Base-by-base conservation (phyloP, 2,329 filamentous ascomycete species). In the Xylariaceae sp. region DNA sequence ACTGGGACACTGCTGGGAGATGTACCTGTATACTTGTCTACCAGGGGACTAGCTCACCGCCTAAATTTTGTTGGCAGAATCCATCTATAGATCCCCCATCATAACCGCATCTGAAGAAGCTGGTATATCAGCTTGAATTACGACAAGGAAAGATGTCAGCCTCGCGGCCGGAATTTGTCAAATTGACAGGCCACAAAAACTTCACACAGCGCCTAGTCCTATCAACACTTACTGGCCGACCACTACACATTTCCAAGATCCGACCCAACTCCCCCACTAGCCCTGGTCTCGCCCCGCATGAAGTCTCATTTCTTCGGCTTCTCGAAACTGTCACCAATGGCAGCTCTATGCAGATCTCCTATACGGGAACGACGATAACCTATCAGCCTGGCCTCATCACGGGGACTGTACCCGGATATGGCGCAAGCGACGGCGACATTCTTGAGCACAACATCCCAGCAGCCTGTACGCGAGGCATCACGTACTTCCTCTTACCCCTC, bases 251-350 rank as follows among this genome's bases (percentile, higher is more conserved):
- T 70, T 94, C 93, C 47, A 89, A 94, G 73, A 97, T 99, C 76
- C 91, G 94, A 67, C 86, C 90, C 61, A 85, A 88, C 13, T 96
- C 91, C 35, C 87, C 89, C 40, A 92, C 91, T 33, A 87, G 89
- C 65, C 92, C 94, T 1, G 94, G 94, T 66, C 88, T 99, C 49
- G 88, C 91, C 48, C 87, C 91, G 42, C 89, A 96, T 77, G 94
- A 99, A 75, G 87, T 97, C 66, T 97, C 94, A 40, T 93, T 99
- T 73, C 83, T 99, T 26, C 92, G 94, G 52, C 88, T 99, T 15
- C 86, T 99, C 68, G 94, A 97, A 73, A 83, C 91, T 63, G 82
- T 99, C 66, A 99, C 94, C 68, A 99, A 99, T 79, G 94, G 94
- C 75, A 90, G 89, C 53, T 86, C 89, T 50, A 91, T 97, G 76